Evolutionary conservation across 2,329 filamentous ascomycete genomes (phyloP).

Genomic region (Fusarium napiforme): DNA sequence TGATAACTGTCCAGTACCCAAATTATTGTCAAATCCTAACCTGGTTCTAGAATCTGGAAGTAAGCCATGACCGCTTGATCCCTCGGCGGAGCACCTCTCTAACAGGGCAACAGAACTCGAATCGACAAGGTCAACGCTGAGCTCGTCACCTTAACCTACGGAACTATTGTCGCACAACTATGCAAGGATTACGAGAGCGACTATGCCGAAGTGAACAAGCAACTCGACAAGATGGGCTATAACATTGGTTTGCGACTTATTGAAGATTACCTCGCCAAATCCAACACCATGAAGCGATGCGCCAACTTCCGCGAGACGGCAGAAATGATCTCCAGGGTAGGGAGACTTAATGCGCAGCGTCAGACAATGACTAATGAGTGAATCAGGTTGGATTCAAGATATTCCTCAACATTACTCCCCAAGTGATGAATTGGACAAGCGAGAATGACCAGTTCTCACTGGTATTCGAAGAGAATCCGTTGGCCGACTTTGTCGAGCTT

Average conservation of each 20-base stretch:
- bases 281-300: slow-evolving; percentile 87
- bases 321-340: slow-evolving; percentile 93
- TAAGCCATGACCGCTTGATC: slow-evolving; percentile 54
- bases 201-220: slow-evolving; percentile 95
- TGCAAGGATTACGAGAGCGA: slow-evolving; percentile 96
- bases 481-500: slow-evolving; percentile 97
- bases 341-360: not conserved
- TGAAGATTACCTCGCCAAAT: slow-evolving; percentile 97
- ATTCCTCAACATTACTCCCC: slow-evolving; percentile 95
- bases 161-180: slow-evolving; percentile 94
- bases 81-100: slow-evolving; percentile 2
- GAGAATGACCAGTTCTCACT: slow-evolving; percentile 97
- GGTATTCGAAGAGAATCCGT: slow-evolving; percentile 94
- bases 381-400: slow-evolving; percentile 97
- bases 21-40: slow-evolving; percentile 36
- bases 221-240: slow-evolving; percentile 99
- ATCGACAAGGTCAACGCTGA: slow-evolving; percentile 99
- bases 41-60: slow-evolving; percentile 85
- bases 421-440: slow-evolving; percentile 93
- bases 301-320: slow-evolving; percentile 95
- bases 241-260: slow-evolving; percentile 96
- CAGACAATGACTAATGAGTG: slow-evolving; percentile 29
- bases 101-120: slow-evolving; percentile 72
- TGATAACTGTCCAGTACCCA: slow-evolving; percentile 3
- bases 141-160: slow-evolving; percentile 96